These are phyloP conservation scores for Cordia subcordata DNA, from an alignment of 257 asterid genomes.

Conservation along the genomic window DNA sequence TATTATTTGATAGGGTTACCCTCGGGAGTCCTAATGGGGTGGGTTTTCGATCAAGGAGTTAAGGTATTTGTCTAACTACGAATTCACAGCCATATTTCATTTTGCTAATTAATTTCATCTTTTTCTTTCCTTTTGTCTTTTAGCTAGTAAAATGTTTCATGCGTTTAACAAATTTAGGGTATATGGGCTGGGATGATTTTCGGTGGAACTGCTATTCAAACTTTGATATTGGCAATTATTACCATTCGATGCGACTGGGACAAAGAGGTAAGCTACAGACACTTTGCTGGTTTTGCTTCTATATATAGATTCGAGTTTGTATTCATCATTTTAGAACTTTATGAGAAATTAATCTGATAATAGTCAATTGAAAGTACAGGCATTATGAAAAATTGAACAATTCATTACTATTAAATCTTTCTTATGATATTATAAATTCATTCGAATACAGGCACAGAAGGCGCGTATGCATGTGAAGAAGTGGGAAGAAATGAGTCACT, in stretches of 20 bases:
- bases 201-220: conserved; percentile 71
- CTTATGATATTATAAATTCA: no score
- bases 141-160: background rate
- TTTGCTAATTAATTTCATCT: no score
- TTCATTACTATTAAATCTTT: no score
- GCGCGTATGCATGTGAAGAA: no score
- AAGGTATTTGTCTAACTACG: conserved; percentile 17
- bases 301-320: no score
- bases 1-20: conserved; percentile 68
- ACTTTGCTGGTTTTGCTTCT: background rate
- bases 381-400: no score
- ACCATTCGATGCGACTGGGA: conserved; percentile 63
- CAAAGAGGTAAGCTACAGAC: conserved; percentile 50
- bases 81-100: no score
- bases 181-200: conserved; percentile 80
- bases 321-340: no score
- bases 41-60: conserved; percentile 64
- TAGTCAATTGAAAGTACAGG: no score
- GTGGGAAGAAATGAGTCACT: no score
- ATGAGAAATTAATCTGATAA: no score
- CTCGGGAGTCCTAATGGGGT: conserved; percentile 56
- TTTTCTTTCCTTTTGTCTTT: background rate
- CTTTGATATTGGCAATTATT: conserved; percentile 41
- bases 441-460: no score
- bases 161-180: conserved; percentile 21